Percentiles rank a stretch among this genome's conserved stretches.
Conservation (phyloP, 306 rosid genomes). For the Vigna trinervia region DNA sequence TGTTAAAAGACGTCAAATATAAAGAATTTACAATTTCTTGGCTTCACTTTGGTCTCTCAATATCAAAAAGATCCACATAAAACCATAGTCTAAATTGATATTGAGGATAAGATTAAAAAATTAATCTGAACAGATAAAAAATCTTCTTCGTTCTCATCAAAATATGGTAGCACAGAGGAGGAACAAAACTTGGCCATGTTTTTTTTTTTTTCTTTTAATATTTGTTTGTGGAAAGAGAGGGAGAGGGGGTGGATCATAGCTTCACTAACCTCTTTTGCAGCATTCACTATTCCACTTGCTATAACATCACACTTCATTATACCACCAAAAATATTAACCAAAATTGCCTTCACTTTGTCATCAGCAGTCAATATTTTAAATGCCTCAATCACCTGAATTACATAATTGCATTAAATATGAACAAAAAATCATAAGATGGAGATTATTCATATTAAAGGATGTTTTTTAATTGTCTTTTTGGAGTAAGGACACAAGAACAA, state of each 20-base stretch:
- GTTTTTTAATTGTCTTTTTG: not conserved
- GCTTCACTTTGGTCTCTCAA: not conserved
- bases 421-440: conserved; percentile 22
- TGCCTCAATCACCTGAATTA: conserved; percentile 88
- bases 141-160: conserved; percentile 3
- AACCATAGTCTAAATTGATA: conserved; percentile 13
- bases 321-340: conserved; percentile 98
- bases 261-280: conserved; percentile 83
- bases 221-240: too few species aligned
- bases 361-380: conserved; percentile 97
- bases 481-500: conserved; percentile 17
- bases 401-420: conserved; percentile 38
- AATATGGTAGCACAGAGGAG: conserved; percentile 16
- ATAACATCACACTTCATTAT: conserved; percentile 98
- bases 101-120: conserved; percentile 4
- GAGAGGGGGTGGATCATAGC: not conserved
- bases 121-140: conserved; percentile 1
- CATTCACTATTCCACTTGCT: conserved; percentile 98
- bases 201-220: too few species aligned
- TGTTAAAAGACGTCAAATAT: conserved; percentile 10
- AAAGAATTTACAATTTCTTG: conserved; percentile 26
- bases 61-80: conserved; percentile 18
- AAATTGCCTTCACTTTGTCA: conserved; percentile 94
- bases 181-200: not conserved
- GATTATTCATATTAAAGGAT: conserved; percentile 20